Evolutionary conservation across 2,329 filamentous ascomycete species (phyloP), one percentile per base, ranked within the genome.

Genomic region (Elsinoe batatas): DNA sequence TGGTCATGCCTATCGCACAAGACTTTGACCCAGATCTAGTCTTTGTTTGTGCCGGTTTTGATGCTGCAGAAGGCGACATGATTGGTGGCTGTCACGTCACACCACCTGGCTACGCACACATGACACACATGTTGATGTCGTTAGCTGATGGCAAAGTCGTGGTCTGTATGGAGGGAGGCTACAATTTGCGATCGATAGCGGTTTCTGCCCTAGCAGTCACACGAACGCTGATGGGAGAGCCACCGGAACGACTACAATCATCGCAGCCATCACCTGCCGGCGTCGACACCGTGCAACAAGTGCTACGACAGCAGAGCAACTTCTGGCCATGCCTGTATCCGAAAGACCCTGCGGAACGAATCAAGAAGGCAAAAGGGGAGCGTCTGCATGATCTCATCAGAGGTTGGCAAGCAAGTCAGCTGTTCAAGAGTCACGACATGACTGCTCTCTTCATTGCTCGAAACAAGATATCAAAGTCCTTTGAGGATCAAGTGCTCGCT

Each of bases 91-190:
- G 93, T 68, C 91, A 89, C 65, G 93, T 98, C 4, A 86, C 90
- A 1, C 93, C 93, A 0, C 74, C 83, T 3, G 95, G 93, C 67
- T 98, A 97, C 67, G 88, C 91, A 12, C 91, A 98, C 67, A 97
- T 98, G 93, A 97, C 93, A 13, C 90, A 96, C 67, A 96, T 97
- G 91, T 80, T 98, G 47, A 97, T 96, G 91, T 90, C 88, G 1
- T 77, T 98, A 17, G 91, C 93, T 0, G 79, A 84, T 43, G 93
- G 93, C 26, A 95, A 91, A 66, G 79, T 98, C 12, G 87, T 88
- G 2, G 91, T 96, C 7, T 96, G 91, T 66, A 77, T 98, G 2
- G 93, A 98, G 69, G 93, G 93, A 18, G 93, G 93, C 7, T 98
- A 98, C 71, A 97, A 97, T 64, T 81, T 98, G 20, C 77, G 83